Conservation (phyloP, 331 rosid genomes). For the Pyracantha coccinea region DNA sequence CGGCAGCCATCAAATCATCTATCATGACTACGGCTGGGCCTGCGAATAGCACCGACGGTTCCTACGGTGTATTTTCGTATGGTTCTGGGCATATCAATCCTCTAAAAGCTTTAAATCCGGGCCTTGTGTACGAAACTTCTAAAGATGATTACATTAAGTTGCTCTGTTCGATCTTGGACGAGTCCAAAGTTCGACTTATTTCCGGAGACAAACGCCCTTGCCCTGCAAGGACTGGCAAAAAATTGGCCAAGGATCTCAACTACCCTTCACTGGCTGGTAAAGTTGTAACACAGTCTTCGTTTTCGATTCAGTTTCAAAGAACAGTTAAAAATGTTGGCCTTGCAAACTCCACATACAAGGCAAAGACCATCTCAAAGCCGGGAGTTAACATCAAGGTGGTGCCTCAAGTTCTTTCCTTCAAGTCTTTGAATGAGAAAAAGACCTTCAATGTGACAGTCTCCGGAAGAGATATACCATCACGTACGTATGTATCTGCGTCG, state of each 20-base stretch:
- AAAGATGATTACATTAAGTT: not conserved
- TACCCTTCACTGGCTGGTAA: not conserved
- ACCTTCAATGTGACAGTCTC: not conserved
- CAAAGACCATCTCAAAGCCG: not conserved
- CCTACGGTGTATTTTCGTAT: not conserved
- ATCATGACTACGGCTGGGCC: too few species aligned
- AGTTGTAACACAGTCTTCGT: not conserved
- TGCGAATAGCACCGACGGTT: too few species aligned
- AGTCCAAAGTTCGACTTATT: not conserved
- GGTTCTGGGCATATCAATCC: not conserved
- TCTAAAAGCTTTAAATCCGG: not conserved
- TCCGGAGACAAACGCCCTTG: constrained; percentile 9
- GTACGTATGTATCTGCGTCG: not conserved
- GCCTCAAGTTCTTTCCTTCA: not conserved
- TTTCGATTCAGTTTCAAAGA: constrained; percentile 6
- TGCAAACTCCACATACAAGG: constrained; percentile 19
- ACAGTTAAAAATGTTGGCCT: constrained; percentile 29
- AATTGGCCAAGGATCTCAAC: not conserved
- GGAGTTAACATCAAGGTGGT: not conserved
- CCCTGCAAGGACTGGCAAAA: not conserved
- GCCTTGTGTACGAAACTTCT: not conserved
- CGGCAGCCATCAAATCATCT: too few species aligned
- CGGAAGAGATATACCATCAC: not conserved
- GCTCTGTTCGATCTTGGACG: not conserved
- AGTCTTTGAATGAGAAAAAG: not conserved